Percentiles rank a stretch among this genome's conserved stretches.
Evolutionary conservation across 148 eudicot genomes (phyloP).

Genomic region (Arbutus unedo): DNA sequence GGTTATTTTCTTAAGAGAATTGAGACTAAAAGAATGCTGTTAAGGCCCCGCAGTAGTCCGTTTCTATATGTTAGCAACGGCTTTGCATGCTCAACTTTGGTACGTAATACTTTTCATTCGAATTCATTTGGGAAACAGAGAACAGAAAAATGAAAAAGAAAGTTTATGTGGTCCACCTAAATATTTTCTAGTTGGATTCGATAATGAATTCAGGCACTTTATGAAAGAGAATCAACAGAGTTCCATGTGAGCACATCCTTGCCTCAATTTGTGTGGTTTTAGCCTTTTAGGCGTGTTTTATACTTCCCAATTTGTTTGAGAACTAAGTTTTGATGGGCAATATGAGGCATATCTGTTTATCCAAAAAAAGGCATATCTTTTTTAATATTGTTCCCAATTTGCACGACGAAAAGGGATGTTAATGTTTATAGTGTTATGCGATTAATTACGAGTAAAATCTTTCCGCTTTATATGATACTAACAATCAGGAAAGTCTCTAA

Average conservation of each 20-base stretch:
- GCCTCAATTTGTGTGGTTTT: neutral
- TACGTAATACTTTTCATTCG: neutral
- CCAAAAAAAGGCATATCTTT: neutral
- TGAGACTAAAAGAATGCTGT: neutral
- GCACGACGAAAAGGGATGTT: neutral
- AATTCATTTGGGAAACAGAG: neutral
- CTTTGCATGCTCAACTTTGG: neutral
- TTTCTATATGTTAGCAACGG: neutral
- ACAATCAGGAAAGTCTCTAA: neutral
- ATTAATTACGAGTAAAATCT: neutral
- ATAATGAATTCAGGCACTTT: too few relatives aligned
- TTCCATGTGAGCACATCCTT: neutral
- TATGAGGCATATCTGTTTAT: neutral
- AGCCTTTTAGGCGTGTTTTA: neutral
- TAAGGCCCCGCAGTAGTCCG: neutral
- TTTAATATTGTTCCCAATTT: neutral
- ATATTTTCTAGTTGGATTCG: neutral
- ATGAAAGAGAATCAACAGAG: neutral
- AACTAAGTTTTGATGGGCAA: neutral
- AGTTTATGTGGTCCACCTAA: neutral
- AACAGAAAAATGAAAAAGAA: neutral
- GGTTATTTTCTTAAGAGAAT: neutral
- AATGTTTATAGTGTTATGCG: neutral
- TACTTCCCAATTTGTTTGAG: neutral
- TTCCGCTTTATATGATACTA: neutral